phyloP scores from a whole-genome alignment of 805 yeast genomes.

The Saccharomycopsis fibuligera region DNA sequence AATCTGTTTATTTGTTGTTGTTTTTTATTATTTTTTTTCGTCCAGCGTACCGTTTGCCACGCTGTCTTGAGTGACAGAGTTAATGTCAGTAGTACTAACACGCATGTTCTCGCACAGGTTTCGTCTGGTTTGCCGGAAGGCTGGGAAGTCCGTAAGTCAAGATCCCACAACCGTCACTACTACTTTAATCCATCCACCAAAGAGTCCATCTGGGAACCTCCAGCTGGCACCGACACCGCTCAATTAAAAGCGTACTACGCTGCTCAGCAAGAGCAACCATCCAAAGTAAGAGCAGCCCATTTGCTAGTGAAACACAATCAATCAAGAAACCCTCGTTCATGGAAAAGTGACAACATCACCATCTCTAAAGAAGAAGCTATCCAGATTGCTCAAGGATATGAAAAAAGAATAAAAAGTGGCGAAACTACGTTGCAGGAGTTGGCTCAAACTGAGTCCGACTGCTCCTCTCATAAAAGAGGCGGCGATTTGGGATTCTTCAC shows the following conservation, averaged over 20 bases:
- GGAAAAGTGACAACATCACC: constrained; percentile 76
- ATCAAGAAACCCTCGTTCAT: constrained; percentile 85
- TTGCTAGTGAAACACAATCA: constrained; percentile 76
- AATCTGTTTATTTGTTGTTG: no score
- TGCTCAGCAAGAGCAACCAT: constrained; percentile 25
- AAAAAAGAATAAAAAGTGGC: constrained; percentile 56
- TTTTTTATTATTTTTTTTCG: no score
- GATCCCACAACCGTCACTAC: constrained; percentile 79
- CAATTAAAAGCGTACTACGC: constrained; percentile 53
- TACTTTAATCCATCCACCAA: constrained; percentile 63
- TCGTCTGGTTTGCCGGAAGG: constrained; percentile 75
- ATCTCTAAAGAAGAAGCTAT: constrained; percentile 80
- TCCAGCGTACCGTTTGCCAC: no score
- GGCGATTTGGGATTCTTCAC: constrained; percentile 92
- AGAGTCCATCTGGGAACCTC: constrained; percentile 87
- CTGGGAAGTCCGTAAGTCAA: constrained; percentile 78
- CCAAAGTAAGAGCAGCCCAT: constrained; percentile 73
- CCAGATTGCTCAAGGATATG: constrained; percentile 50
- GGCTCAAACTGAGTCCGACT: constrained; percentile 81
- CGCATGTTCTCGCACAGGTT: no score
- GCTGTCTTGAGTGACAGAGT: no score
- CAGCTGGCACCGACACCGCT: constrained; percentile 67
- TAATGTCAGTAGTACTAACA: no score
- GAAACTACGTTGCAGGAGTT: constrained; percentile 60
- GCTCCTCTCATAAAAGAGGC: constrained; percentile 76